A percentile compares a stretch with the other conserved stretches of the same genome.
These are phyloP conservation scores for Bromus sterilis DNA, from an alignment of 176 grass and related monocot genomes.

Conservation along the genomic window DNA sequence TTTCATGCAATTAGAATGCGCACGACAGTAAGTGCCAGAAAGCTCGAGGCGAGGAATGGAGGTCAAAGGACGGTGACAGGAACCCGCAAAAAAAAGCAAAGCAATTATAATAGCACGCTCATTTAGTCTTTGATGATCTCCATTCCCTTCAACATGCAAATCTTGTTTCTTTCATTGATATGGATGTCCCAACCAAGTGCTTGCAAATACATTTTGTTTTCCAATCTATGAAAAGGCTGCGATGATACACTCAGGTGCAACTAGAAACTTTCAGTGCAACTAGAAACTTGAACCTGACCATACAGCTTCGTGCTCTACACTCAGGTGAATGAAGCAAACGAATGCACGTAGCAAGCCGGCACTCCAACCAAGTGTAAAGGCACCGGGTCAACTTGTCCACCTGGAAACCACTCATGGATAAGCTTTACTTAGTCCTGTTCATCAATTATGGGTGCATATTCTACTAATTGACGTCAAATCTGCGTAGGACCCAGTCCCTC, in stretches of 20 bases:
- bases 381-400: background rate
- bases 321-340: background rate
- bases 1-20: constrained; percentile 24
- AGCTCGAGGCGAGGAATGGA: background rate
- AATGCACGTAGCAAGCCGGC: background rate
- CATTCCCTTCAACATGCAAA: background rate
- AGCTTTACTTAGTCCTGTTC: constrained; percentile 1
- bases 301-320: background rate
- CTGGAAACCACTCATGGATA: constrained; percentile 20
- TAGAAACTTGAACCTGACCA: background rate
- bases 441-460: background rate
- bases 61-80: constrained; percentile 2
- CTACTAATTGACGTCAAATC: background rate
- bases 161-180: background rate
- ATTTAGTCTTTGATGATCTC: background rate
- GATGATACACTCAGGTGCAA: no score
- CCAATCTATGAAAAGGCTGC: background rate
- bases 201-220: background rate
- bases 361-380: background rate
- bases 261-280: background rate
- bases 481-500: background rate
- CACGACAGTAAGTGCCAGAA: constrained; percentile 19
- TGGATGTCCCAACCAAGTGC: background rate
- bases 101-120: background rate
- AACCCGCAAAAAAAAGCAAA: background rate